Conservation (phyloP, 2,329 filamentous ascomycete genomes). For the Cladophialophora yegresii region DNA sequence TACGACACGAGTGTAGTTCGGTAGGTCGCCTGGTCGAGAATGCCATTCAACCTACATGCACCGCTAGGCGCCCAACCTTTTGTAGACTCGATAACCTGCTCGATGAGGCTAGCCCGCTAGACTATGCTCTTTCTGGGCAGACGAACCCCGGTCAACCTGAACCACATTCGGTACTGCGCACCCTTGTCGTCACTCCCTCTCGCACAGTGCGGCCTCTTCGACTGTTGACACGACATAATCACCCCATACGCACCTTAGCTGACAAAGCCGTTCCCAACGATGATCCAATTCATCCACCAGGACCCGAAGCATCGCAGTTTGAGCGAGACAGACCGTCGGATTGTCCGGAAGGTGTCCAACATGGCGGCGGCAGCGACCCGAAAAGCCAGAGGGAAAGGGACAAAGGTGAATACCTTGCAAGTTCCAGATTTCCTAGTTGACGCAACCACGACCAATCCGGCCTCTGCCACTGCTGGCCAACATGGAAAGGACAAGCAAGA, state of each 20-base stretch:
- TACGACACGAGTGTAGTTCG: not conserved
- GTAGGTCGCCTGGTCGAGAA: not conserved
- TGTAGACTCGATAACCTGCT: not conserved
- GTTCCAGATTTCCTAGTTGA: conserved; percentile 16
- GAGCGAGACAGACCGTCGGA: conserved; percentile 21
- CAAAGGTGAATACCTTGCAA: conserved; percentile 14
- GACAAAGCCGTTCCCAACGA: not conserved
- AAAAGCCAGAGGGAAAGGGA: conserved; percentile 9
- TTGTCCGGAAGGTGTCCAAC: conserved; percentile 22
- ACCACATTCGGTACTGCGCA: conserved; percentile 3
- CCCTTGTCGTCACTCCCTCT: conserved; percentile 7
- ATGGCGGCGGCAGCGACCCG: conserved; percentile 22
- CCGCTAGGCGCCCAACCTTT: not conserved
- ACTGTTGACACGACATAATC: not conserved
- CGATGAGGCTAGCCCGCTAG: not conserved
- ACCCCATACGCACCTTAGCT: not conserved
- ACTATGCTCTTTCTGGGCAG: conserved; percentile 4
- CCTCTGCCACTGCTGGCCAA: not conserved
- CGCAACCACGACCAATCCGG: not conserved
- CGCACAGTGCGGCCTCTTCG: not conserved
- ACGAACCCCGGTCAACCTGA: conserved; percentile 9
- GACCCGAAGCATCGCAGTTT: conserved; percentile 13
- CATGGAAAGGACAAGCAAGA: not conserved
- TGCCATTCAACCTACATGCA: not conserved
- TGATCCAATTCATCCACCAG: conserved; percentile 24